These are phyloP conservation scores for Neurospora sp. DNA, from an alignment of 495 filamentous ascomycete genomes.

Conservation along the genomic window DNA sequence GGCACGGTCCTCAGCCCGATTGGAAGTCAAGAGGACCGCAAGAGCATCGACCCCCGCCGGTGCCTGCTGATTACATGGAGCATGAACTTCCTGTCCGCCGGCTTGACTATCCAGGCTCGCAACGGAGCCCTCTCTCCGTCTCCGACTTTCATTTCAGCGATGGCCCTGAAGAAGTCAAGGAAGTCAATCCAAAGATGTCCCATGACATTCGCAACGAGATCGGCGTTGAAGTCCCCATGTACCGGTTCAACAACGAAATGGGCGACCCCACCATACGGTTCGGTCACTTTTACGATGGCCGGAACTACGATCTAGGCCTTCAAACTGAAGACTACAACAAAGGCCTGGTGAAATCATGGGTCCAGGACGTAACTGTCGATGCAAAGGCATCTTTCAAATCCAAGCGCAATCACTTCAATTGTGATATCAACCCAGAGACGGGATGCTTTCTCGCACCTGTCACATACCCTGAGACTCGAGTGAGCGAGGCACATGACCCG, in stretches of 20 bases:
- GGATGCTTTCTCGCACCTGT: constrained; percentile 21
- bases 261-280: constrained; percentile 3
- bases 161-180: neutral
- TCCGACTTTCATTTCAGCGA: constrained; percentile 7
- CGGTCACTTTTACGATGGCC: neutral
- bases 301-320: constrained; percentile 7
- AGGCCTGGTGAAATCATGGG: constrained; percentile 8
- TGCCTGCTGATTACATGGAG: neutral
- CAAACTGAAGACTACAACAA: neutral
- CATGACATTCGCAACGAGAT: constrained; percentile 14
- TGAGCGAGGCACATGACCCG: neutral
- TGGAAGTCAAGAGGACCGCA: neutral
- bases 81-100: constrained; percentile 8
- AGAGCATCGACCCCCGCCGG: neutral
- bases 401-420: constrained; percentile 10
- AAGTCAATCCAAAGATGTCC: neutral
- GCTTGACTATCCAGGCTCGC: constrained; percentile 5
- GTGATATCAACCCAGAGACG: constrained; percentile 23
- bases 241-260: neutral
- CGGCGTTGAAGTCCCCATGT: constrained; percentile 4
- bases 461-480: constrained; percentile 12
- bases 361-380: neutral
- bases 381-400: constrained; percentile 7
- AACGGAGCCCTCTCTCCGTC: neutral
- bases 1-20: neutral